Evolutionary conservation across 2,329 filamentous ascomycete genomes (phyloP), one percentile per base, ranked within the genome.

Genomic region (Seiridium unicorne): DNA sequence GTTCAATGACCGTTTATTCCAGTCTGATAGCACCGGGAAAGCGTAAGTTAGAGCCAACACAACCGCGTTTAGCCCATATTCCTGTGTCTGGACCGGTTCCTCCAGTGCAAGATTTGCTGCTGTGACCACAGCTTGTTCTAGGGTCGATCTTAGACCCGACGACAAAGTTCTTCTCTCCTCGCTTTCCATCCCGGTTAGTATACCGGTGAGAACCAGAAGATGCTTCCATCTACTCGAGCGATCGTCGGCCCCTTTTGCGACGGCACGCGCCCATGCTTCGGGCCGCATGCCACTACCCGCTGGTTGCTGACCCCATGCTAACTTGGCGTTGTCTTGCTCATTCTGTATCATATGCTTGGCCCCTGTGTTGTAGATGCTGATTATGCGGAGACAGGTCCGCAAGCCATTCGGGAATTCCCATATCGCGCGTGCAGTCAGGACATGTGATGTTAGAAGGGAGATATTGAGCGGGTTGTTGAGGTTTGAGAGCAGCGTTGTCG

Each of bases 51-150:
- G 76, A 0, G 91, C 88, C 67, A 95, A 81, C 0, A 88, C 84
- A 36, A 94, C 84, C 5, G 84, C 82, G 5, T 73, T 78, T 6
- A 75, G 74, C 0, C 79, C 81, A 10, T 78, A 67, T 5, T 69
- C 73, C 0, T 74, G 78, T 9, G 80, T 78, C 48, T 75, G 71
- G 18, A 70, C 66, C 9, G 73, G 72, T 4, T 79, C 73, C 57
- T 80, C 75, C n/a, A 96, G 74, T 0, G 92, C 88, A n/a, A 95
- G 77, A 68, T 95, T 94, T 1, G 87, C 81, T 8, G 92, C 91
- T 38, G 84, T 87, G 7, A 92, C 87, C 40, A 96, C 82, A 2
- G 90, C 91, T 18, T 82, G 80, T 69, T 94, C 90, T 0, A 96
- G 78, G 47, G 85, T 91, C 40, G 79, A 83, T 51, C 88, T 82